These are phyloP conservation scores for Debaryomyces udenii DNA, from an alignment of 1,139 yeast species.

Conservation along the genomic window DNA sequence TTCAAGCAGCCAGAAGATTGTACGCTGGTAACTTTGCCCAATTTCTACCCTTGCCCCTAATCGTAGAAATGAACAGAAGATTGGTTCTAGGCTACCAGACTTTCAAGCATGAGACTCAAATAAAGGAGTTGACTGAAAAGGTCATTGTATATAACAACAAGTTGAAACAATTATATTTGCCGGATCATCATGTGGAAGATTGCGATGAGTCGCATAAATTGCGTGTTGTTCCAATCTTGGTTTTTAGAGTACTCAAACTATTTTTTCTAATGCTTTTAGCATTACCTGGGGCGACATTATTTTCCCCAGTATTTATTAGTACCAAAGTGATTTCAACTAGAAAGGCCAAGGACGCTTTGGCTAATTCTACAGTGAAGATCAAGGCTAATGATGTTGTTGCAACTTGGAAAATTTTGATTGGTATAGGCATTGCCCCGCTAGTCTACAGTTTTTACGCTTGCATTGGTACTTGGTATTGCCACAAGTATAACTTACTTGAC, in stretches of 20 bases:
- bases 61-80: conserved; percentile 88
- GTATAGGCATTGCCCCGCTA: conserved; percentile 87
- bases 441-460: conserved; percentile 80
- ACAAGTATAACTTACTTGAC: conserved; percentile 16
- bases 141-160: conserved; percentile 70
- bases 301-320: conserved; percentile 85
- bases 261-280: conserved; percentile 60
- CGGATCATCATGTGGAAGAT: conserved; percentile 87
- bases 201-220: conserved; percentile 54
- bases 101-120: conserved; percentile 70
- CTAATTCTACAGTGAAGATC: conserved; percentile 87
- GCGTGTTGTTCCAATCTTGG: conserved; percentile 47
- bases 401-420: conserved; percentile 91
- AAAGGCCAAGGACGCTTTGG: conserved; percentile 79
- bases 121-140: conserved; percentile 59
- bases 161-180: conserved; percentile 69
- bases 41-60: conserved; percentile 75
- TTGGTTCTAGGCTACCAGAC: conserved; percentile 78
- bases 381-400: conserved; percentile 92
- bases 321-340: conserved; percentile 69
- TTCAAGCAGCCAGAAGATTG: conserved; percentile 90
- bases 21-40: conserved; percentile 76
- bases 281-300: conserved; percentile 81
- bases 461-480: conserved; percentile 57
- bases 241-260: conserved; percentile 58